Evolutionary conservation across 2,329 filamentous ascomycete species (phyloP).

Genomic region (Metarhizium anisopliae): DNA sequence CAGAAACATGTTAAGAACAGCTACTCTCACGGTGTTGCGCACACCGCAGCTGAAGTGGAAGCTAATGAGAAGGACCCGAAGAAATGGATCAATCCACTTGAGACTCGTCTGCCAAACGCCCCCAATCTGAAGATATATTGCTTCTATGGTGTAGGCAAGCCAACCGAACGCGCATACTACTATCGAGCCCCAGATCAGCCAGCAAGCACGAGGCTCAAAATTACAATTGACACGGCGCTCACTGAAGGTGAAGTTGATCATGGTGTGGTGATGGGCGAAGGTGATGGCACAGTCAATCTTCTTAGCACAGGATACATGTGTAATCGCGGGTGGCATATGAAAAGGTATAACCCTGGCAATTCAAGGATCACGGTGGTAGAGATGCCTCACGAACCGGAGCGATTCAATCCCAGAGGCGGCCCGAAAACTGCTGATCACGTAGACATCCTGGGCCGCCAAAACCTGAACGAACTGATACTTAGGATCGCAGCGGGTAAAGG

Average conservation of each 20-base stretch:
- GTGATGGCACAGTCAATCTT: conserved; percentile 92
- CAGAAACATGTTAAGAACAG: conserved; percentile 58
- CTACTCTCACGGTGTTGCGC: conserved; percentile 85
- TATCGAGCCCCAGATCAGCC: conserved; percentile 65
- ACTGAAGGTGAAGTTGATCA: conserved; percentile 61
- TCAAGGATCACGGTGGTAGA: conserved; percentile 78
- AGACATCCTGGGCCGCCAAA: conserved; percentile 84
- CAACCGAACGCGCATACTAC: conserved; percentile 86
- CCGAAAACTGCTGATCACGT: conserved; percentile 81
- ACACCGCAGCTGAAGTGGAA: conserved; percentile 71
- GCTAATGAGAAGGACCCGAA: conserved; percentile 64
- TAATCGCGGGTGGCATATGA: conserved; percentile 86
- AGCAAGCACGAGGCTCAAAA: conserved; percentile 57
- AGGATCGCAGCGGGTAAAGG: conserved; percentile 80
- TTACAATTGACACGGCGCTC: conserved; percentile 61
- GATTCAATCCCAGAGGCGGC: conserved; percentile 73
- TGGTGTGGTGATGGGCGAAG: conserved; percentile 91
- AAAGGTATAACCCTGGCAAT: conserved; percentile 83
- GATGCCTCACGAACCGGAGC: conserved; percentile 93
- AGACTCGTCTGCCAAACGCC: conserved; percentile 76
- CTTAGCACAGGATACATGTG: conserved; percentile 95
- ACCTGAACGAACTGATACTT: conserved; percentile 83
- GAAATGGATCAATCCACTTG: conserved; percentile 94
- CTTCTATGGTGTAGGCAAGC: conserved; percentile 93
- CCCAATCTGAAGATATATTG: conserved; percentile 92